A percentile compares a stretch with the other conserved stretches of the same genome.
Conservation (phyloP, 352 stramenopile species). For the Pythium brachiatum region DNA sequence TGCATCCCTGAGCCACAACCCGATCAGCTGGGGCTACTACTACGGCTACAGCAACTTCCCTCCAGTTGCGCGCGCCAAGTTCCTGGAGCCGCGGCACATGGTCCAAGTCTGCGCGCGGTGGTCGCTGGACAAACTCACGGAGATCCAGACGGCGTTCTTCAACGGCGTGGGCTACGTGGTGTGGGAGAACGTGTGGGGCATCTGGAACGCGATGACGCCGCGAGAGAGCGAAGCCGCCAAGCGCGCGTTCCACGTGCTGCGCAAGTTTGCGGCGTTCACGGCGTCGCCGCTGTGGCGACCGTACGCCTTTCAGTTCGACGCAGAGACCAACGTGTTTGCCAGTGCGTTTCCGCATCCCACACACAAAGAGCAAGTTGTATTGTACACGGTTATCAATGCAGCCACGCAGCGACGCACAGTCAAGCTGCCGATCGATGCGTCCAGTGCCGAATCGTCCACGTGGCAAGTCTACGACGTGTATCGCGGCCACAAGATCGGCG, state of each 20-base stretch:
- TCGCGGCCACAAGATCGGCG: conserved; percentile 41
- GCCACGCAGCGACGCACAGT: conserved; percentile 29
- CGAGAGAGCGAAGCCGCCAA: conserved; percentile 64
- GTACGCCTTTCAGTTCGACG: conserved; percentile 31
- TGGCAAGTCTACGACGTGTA: conserved; percentile 64
- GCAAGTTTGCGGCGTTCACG: conserved; percentile 48
- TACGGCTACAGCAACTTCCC: conserved; percentile 64
- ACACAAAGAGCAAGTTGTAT: conserved; percentile 21
- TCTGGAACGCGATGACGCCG: conserved; percentile 79
- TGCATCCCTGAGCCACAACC: conserved; percentile 58
- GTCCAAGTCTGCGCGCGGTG: conserved; percentile 80
- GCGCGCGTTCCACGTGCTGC: conserved; percentile 63
- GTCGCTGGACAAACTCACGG: conserved; percentile 64
- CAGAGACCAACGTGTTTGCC: conserved; percentile 33
- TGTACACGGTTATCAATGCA: conserved; percentile 70
- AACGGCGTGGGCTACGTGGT: conserved; percentile 85
- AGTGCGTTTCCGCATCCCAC: conserved; percentile 31
- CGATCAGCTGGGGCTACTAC: conserved; percentile 84
- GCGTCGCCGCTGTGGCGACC: conserved; percentile 50
- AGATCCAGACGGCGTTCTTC: conserved; percentile 77
- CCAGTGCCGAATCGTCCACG: conserved; percentile 13
- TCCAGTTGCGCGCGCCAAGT: conserved; percentile 69
- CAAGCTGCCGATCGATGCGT: conserved; percentile 33
- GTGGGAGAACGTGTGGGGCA: conserved; percentile 90
- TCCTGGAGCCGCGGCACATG: conserved; percentile 79